Base-by-base conservation (phyloP, 78 protist genomes). In the Tieghemostelium lacteum region DNA sequence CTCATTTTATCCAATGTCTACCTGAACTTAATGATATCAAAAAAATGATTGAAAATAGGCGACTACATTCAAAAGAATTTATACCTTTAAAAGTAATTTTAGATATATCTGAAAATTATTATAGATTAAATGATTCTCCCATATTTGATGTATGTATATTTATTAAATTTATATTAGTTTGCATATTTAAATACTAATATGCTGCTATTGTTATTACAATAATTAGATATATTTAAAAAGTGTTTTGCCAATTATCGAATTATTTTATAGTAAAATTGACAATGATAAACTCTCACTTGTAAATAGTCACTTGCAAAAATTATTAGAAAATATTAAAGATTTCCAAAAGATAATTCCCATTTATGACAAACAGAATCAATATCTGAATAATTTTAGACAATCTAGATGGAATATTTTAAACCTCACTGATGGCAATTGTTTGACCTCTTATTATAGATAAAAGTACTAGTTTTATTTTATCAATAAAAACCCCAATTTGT, bases 81-180 rank as follows among this genome's bases (percentile, higher is more conserved):
- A 78, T 66, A 0, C 88, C 88, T 8, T 37, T 78, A 14, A 78
- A 78, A 67, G 24, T 78, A n/a, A 54, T 40, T 34, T 67, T 78
- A n/a, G 88, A 78, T 78, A 66, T 78, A 28, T 31, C 66, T 29
- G 88, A 78, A 39, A 75, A 78, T 66, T 71, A 78, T 67, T 67
- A 66, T 45, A 50, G 75, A 55, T n/a, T 20, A 2, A 78, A 78
- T 55, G 88, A 78, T 66, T 50, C 75, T 1, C 88, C 88, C 2
- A 34, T 36, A 2, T 78, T 78, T 78, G 37, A 65, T 37, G 78
- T 72, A 72, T 20, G 36, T n/a, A 65, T 26, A 49, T 52, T 4
- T 3, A 5, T 2, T 3, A 70, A 26, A 28, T 2, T 8, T 2
- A 20, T 17, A 3, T 50, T 19, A 26, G 17, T 50, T 50, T 5